Percentiles rank a stretch among this genome's conserved stretches.
phyloP scores from a whole-genome alignment of 208 protist genomes.

The Leishmania mexicana region DNA sequence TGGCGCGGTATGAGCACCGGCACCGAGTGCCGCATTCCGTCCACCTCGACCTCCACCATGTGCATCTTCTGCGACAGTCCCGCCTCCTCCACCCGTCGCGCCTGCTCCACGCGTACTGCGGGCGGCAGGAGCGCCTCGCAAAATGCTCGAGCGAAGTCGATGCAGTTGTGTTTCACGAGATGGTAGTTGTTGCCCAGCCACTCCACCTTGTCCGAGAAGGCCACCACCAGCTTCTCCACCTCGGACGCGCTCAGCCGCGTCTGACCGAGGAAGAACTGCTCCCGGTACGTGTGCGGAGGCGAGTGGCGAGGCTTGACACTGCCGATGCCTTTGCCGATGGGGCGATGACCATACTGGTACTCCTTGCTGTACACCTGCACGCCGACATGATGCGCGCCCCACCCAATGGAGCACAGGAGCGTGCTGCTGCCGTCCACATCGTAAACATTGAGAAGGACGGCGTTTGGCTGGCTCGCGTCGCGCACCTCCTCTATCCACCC shows the following conservation, averaged over 20 bases:
- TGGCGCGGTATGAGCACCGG: conserved; percentile 43
- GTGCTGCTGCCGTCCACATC: conserved; percentile 46
- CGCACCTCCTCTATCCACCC: neutral
- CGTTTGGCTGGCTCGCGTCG: conserved; percentile 16
- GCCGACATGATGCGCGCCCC: conserved; percentile 61
- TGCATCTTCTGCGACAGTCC: conserved; percentile 10
- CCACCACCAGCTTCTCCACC: conserved; percentile 32
- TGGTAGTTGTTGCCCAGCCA: conserved; percentile 61
- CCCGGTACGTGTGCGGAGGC: conserved; percentile 58
- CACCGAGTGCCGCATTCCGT: conserved; percentile 12
- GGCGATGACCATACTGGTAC: conserved; percentile 43
- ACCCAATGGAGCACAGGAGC: conserved; percentile 41
- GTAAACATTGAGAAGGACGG: conserved; percentile 71
- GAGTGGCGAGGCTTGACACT: conserved; percentile 36
- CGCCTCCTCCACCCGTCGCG: neutral
- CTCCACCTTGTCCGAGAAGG: conserved; percentile 18
- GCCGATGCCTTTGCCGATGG: conserved; percentile 45
- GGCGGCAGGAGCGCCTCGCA: conserved; percentile 43
- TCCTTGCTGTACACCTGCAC: conserved; percentile 73
- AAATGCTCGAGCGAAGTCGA: conserved; percentile 58
- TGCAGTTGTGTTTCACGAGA: conserved; percentile 68
- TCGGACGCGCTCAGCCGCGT: conserved; percentile 31
- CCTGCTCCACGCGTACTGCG: conserved; percentile 27
- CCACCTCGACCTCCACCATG: conserved; percentile 29
- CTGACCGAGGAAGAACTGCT: conserved; percentile 49